phyloP scores from a whole-genome alignment of 257 asterid genomes.

The Cinchona pubescens region DNA sequence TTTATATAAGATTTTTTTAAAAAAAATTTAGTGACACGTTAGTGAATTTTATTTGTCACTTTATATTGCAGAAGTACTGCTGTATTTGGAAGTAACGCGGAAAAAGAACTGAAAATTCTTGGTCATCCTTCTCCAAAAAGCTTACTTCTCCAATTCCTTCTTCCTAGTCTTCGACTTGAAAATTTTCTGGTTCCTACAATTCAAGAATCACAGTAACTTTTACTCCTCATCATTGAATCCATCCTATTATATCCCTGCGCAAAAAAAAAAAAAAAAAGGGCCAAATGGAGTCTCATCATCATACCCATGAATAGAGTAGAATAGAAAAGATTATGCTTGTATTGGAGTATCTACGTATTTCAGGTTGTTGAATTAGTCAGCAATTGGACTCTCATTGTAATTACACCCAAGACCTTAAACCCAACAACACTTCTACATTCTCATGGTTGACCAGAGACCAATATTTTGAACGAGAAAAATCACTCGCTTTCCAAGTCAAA shows the following conservation, averaged over 20 bases:
- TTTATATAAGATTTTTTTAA: too few species aligned
- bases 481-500: slow-evolving; percentile 30
- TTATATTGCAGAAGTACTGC: too few species aligned
- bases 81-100: too few species aligned
- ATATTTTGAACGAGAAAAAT: slow-evolving; percentile 27
- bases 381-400: slow-evolving; percentile 17
- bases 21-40: too few species aligned
- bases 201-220: background rate
- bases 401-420: slow-evolving; percentile 8
- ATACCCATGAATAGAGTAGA: background rate
- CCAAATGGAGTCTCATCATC: background rate
- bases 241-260: background rate
- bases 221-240: background rate
- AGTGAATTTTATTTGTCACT: too few species aligned
- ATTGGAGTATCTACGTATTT: background rate
- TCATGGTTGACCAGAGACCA: slow-evolving; percentile 43
- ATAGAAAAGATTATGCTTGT: background rate
- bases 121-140: slow-evolving; percentile 6
- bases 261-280: background rate
- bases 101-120: slow-evolving; percentile 14
- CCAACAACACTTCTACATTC: slow-evolving; percentile 23
- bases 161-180: background rate
- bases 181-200: background rate
- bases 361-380: slow-evolving; percentile 41
- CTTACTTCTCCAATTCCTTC: background rate